Evolutionary conservation across 345 rosid species (phyloP).

Genomic region (Salix arbutifolia): DNA sequence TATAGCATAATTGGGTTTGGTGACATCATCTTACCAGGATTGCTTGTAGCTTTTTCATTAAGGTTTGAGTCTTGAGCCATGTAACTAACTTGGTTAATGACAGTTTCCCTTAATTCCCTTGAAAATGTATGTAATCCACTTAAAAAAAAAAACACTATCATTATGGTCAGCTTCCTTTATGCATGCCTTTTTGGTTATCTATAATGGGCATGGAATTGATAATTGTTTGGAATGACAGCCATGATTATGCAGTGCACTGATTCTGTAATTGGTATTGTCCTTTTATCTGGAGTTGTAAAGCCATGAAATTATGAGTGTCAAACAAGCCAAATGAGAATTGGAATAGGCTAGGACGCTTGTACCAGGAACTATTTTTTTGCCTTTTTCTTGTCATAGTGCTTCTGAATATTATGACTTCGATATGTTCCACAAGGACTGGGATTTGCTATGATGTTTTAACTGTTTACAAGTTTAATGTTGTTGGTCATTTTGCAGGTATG

Average conservation of each 20-base stretch:
- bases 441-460: neutral
- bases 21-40: conserved; percentile 91
- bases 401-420: neutral
- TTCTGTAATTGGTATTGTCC: neutral
- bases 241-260: neutral
- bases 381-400: neutral
- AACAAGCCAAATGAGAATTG: neutral
- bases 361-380: neutral
- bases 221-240: neutral
- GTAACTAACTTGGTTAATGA: neutral
- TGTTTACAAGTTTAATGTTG: neutral
- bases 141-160: neutral
- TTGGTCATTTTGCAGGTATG: conserved; percentile 53
- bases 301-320: neutral
- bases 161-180: neutral
- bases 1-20: conserved; percentile 97
- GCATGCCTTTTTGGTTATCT: neutral
- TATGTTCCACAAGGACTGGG: neutral
- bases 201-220: neutral
- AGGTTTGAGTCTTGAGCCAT: conserved; percentile 46
- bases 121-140: neutral
- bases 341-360: neutral
- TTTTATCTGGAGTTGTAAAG: neutral
- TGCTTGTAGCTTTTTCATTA: conserved; percentile 81
- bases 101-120: neutral